These are phyloP conservation scores for Fusarium stilboides DNA, from an alignment of 2,329 filamentous ascomycete genomes.

Conservation along the genomic window DNA sequence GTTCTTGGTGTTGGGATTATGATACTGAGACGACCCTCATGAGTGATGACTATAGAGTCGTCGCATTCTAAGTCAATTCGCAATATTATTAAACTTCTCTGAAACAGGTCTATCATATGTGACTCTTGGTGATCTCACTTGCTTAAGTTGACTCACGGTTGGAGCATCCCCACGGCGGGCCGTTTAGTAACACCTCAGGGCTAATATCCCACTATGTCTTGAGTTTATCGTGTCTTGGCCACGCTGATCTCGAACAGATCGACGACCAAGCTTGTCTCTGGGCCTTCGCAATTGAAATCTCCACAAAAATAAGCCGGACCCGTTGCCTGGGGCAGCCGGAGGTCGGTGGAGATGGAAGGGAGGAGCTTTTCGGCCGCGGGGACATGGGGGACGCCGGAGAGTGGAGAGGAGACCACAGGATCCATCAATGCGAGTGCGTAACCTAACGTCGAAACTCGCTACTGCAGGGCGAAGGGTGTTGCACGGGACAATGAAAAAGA, in stretches of 20 bases:
- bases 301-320: slow-evolving; percentile 1
- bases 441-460: not conserved
- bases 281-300: not conserved
- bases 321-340: slow-evolving; percentile 36
- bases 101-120: not conserved
- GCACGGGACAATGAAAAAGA: slow-evolving; percentile 1
- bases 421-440: slow-evolving; percentile 10
- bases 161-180: slow-evolving; percentile 8
- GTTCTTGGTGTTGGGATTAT: slow-evolving; percentile 51
- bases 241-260: slow-evolving; percentile 21
- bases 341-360: slow-evolving; percentile 3
- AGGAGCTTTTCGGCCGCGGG: not conserved
- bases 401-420: slow-evolving; percentile 3
- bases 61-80: slow-evolving; percentile 51
- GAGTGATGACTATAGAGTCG: slow-evolving; percentile 52
- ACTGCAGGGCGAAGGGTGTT: slow-evolving; percentile 9
- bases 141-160: not conserved
- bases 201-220: slow-evolving; percentile 24
- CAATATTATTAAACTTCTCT: slow-evolving; percentile 30
- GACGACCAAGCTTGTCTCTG: not conserved
- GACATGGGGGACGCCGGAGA: not conserved
- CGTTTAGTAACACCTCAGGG: slow-evolving; percentile 11
- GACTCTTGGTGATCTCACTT: not conserved
- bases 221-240: slow-evolving; percentile 27
- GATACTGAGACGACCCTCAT: slow-evolving; percentile 54